Percentiles rank a stretch among this genome's conserved stretches.
Conservation (phyloP, 768 basidiomycete species). For the Xerocomus spinulosus region DNA sequence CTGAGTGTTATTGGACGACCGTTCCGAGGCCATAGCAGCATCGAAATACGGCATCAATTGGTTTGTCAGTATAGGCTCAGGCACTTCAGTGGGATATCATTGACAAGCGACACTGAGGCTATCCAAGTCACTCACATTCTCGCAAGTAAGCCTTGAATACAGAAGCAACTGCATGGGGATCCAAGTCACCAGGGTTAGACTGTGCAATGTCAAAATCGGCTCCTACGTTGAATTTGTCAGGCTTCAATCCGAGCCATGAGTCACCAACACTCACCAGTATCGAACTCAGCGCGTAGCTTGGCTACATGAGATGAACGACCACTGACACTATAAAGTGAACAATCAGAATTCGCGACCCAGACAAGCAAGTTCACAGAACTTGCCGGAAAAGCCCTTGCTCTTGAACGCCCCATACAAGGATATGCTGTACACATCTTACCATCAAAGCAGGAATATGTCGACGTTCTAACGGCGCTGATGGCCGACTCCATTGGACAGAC, state of each 20-base stretch:
- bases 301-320: conserved; percentile 80
- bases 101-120: not conserved
- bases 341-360: conserved; percentile 3
- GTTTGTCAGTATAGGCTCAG: conserved; percentile 78
- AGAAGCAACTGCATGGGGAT: conserved; percentile 91
- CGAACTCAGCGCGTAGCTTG: conserved; percentile 75
- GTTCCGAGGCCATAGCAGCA: conserved; percentile 60
- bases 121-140: conserved; percentile 61
- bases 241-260: not conserved
- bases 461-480: conserved; percentile 37
- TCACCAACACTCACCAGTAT: conserved; percentile 50
- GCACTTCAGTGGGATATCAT: conserved; percentile 51
- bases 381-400: conserved; percentile 87
- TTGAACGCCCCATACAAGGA: conserved; percentile 76
- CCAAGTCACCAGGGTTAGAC: conserved; percentile 79
- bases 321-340: conserved; percentile 52
- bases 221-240: conserved; percentile 42
- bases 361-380: conserved; percentile 21
- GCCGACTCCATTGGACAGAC: conserved; percentile 12
- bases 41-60: conserved; percentile 74
- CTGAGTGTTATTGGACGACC: conserved; percentile 27
- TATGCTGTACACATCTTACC: conserved; percentile 77
- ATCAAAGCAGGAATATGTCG: conserved; percentile 69
- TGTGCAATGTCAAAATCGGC: conserved; percentile 81
- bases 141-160: conserved; percentile 91